A percentile compares a stretch with the other conserved stretches of the same genome.
These are phyloP conservation scores for Chlorophyllum brunneum DNA, from an alignment of 768 basidiomycete genomes.

Conservation along the genomic window DNA sequence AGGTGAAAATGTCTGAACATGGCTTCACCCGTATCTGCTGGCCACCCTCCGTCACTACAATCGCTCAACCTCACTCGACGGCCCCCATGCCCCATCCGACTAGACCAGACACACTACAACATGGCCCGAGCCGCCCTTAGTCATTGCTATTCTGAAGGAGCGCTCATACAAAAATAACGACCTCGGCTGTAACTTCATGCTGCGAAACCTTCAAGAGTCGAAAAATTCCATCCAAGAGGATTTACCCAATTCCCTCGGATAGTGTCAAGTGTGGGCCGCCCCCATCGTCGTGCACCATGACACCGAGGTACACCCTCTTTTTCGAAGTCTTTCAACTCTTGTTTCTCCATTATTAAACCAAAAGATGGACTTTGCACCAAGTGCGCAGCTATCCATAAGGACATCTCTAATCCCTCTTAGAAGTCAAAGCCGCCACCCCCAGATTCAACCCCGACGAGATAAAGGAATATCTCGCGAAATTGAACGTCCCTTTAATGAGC, in stretches of 20 bases:
- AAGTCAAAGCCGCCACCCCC: background rate
- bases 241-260: background rate
- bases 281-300: background rate
- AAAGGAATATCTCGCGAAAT: background rate
- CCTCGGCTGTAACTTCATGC: background rate
- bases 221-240: background rate
- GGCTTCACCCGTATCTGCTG: no score
- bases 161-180: background rate
- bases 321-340: no score
- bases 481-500: background rate
- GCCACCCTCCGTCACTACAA: no score
- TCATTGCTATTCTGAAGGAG: background rate
- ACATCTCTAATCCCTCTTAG: background rate
- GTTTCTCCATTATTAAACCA: constrained; percentile 4
- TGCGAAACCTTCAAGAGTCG: background rate
- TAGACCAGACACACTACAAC: background rate
- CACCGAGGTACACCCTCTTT: background rate
- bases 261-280: constrained; percentile 1
- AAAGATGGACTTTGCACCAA: constrained; percentile 8
- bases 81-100: constrained; percentile 1
- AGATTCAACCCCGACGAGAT: background rate
- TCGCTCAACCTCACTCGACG: no score
- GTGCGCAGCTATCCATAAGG: background rate
- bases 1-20: no score
- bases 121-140: background rate